Evolutionary conservation across 2,329 filamentous ascomycete species (phyloP), one percentile per base, ranked within the genome.

Genomic region (Pseudodiploospora longispora): DNA sequence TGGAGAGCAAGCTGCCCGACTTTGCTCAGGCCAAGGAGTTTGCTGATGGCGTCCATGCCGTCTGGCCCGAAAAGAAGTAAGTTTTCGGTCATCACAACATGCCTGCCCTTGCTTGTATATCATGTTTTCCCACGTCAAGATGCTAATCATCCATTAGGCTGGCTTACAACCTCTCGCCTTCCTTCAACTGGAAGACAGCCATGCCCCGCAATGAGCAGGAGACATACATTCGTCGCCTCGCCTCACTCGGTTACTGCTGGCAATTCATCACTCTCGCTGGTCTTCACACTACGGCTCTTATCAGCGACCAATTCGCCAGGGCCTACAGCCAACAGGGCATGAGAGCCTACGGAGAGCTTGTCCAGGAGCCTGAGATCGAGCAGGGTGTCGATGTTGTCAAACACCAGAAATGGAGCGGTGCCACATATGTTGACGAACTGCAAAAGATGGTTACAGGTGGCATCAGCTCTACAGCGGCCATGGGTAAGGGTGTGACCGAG

Each of bases 191-290:
- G 93, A 97, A 97, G 75, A 78, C 89, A 47, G 93, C 91, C 57
- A 96, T 96, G 90, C 77, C 87, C 37, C 81, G 85, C 53, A 75
- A 78, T 42, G 91, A 97, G 65, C 93, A 98, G 71, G 88, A 95
- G 72, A 98, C 93, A 19, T 98, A 97, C 72, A 98, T 98, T 72
- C 74, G 82, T 51, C 87, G 93, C 36, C 85, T 98, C 35, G 89
- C 83, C 49, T 60, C 72, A 50, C 79, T 98, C 40, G 93, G 93
- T 51, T 98, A 98, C 79, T 95, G 88, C 80, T 98, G 93, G 93
- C 93, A 98, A 69, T 98, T 98, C 76, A 98, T 98, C 74, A 98
- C 93, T n/a, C 80, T 98, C 38, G 93, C 91, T 5, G 93, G 93
- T 55, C 77, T 98, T 61, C 93, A 98, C 75, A 95, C 88, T 50